Evolutionary conservation across 768 basidiomycete genomes (phyloP), one percentile per base, ranked within the genome.

Genomic region (Punctularia strigosozonata): DNA sequence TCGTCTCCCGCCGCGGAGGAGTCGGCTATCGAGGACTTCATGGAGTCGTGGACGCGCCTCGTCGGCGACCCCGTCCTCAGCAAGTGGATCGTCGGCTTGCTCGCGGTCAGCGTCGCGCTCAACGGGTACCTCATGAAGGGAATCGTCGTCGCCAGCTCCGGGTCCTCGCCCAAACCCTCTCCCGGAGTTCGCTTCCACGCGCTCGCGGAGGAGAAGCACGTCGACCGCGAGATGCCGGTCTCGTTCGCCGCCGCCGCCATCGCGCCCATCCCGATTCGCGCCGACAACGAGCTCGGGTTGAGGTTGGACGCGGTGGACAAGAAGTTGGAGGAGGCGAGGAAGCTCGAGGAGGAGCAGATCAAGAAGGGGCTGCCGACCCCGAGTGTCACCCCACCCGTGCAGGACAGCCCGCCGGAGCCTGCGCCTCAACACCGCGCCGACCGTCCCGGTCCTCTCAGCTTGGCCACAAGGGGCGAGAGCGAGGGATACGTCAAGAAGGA

Each of bases 81-180:
- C 50, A 98, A 98, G 63, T 92, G 88, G 84, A 91, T 98, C 54
- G 86, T 97, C 36, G 69, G 87, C 40, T 68, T 85, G 13, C 74
- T 99, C 18, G 83, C 78, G 3, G 71, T 94, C 43, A 85, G 81
- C 43, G 82, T 97, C 42, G 73, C 80, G 40, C 66, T 99, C 41
- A 99, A 99, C 46, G 92, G 91, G 3, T 97, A 88, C 53, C 68
- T 97, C 13, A 71, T 99, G 42, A 92, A 89, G 59, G 84, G 83
- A 4, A 81, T 86, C 31, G 80, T 78, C 0, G 75, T 75, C 8
- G 79, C 74, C 22, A 57, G 41, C 43, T 59, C 43, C 46, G 52
- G 8, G 21, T 56, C 1, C 58, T 57, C n/a, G 54, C 54, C 6
- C 54, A 50, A 17, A 46, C 26, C 26, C 10, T 30, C 28, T 15